Percentiles rank a stretch among this genome's conserved stretches.
Evolutionary conservation across 2,329 filamentous ascomycete genomes (phyloP).

Genomic region (Mycosphaerella arachidis): DNA sequence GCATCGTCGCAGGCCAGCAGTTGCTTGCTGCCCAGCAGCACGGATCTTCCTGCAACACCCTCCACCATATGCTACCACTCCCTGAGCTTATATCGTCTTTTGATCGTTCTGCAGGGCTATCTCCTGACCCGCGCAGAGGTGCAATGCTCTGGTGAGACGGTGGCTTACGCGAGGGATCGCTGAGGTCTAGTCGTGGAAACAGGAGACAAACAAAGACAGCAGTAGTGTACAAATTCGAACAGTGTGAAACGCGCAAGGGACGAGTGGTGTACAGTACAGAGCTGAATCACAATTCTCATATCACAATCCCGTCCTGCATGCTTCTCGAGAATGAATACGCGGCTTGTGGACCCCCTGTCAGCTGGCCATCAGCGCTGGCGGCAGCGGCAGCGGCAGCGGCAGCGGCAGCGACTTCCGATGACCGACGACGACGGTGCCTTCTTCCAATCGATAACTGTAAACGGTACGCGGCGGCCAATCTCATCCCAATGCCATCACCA

Average conservation of each 20-base stretch:
- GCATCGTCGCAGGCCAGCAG: conserved; percentile 16
- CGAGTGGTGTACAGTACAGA: background rate
- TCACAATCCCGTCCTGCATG: too few species aligned
- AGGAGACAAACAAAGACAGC: background rate
- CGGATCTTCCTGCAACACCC: background rate
- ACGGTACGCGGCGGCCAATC: background rate
- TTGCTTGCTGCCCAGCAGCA: conserved; percentile 8
- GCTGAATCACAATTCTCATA: background rate
- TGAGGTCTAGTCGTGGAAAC: background rate
- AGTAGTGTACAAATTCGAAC: background rate
- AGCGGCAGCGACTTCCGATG: too few species aligned
- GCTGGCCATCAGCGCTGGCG: too few species aligned
- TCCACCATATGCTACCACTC: background rate
- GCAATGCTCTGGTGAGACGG: background rate
- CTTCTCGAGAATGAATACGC: background rate
- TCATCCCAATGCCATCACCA: background rate
- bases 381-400: too few species aligned
- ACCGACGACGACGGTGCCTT: too few species aligned
- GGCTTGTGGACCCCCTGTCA: background rate
- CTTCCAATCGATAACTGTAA: too few species aligned
- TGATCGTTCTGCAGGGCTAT: background rate
- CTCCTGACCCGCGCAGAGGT: background rate
- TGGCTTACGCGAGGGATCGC: background rate
- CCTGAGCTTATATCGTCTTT: background rate
- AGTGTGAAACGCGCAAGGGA: background rate